Base-by-base conservation (phyloP, 129 eudicot species). In the Sambucus nigra region DNA sequence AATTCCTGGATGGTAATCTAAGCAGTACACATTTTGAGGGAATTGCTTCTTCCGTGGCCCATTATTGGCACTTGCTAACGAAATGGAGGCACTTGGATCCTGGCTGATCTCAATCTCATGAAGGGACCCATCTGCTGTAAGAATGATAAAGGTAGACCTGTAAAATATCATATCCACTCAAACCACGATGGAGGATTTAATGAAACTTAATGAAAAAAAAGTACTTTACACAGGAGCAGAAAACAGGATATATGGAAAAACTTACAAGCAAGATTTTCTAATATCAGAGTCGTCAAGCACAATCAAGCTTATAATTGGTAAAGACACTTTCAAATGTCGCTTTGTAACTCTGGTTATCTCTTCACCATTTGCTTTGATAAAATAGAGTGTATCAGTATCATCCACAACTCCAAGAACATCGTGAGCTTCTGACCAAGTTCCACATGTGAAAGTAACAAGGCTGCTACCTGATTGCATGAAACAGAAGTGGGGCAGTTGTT, bases 371-470 rank as follows among this genome's bases (percentile, higher is more conserved):
- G 88, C 79, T 80, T 67, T 91, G 55, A 91, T 55, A 31, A 91
- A 76, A 63, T 85, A 91, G 45, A 91, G 53, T 40, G 81, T 73
- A 66, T 82, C 78, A 9, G 74, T 55, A 44, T 72, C 79, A 69
- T 91, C 99, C 73, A 67, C 51, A 64, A 91, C 77, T 23, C 95
- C 95, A 44, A 91, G 76, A 69, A 82, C 73, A 59, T 70, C 95
- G 65, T 91, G 99, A 60, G 83, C 69, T 67, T 91, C 99, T 60
- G 94, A 91, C 99, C 95, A 91, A 56, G 73, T 61, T 55, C 99
- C 99, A 68, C 64, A 78, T 23, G 64, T 53, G 63, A 82, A 79
- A 8, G 76, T 74, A 51, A 60, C 64, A 57, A 57, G 60, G 46
- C 47, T 53, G 60, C 68, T 65, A 71, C 86, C 98, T 89, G 73